A percentile compares a stretch with the other conserved stretches of the same genome.
These are phyloP conservation scores for Geum urbanum DNA, from an alignment of 306 rosid species.

Conservation along the genomic window DNA sequence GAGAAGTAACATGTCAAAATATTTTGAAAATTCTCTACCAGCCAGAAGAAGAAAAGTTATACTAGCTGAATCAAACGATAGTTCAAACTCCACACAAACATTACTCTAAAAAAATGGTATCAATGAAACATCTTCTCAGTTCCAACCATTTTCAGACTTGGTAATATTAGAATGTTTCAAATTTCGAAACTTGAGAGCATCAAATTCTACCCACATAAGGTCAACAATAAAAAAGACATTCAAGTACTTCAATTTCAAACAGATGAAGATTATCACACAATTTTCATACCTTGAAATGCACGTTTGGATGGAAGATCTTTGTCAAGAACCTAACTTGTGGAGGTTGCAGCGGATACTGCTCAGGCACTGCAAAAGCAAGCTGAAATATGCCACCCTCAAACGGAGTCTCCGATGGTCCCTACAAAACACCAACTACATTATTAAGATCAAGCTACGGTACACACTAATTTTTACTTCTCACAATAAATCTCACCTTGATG, in stretches of 20 bases:
- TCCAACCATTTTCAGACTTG: neutral
- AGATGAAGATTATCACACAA: neutral
- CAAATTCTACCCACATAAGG: neutral
- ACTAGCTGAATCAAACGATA: neutral
- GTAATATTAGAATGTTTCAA: neutral
- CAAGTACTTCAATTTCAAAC: neutral
- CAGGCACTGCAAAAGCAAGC: conserved; percentile 91
- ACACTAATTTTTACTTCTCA: neutral
- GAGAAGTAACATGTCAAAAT: neutral
- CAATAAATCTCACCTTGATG: conserved; percentile 50
- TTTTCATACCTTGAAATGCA: conserved; percentile 79
- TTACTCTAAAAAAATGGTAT: neutral
- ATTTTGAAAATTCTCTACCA: neutral
- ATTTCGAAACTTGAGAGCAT: neutral
- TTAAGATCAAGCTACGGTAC: conserved; percentile 6
- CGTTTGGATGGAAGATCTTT: conserved; percentile 96
- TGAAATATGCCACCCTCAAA: conserved; percentile 91
- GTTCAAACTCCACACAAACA: neutral
- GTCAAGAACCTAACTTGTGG: conserved; percentile 98
- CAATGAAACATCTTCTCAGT: neutral
- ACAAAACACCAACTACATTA: conserved; percentile 15
- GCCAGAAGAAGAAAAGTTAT: neutral
- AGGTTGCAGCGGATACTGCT: conserved; percentile 92
- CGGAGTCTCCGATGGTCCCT: conserved; percentile 99
- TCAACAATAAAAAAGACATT: neutral